A percentile compares a stretch with the other conserved stretches of the same genome.
phyloP scores from a whole-genome alignment of 495 filamentous ascomycete genomes.

The Aspergillus kassunensis region DNA sequence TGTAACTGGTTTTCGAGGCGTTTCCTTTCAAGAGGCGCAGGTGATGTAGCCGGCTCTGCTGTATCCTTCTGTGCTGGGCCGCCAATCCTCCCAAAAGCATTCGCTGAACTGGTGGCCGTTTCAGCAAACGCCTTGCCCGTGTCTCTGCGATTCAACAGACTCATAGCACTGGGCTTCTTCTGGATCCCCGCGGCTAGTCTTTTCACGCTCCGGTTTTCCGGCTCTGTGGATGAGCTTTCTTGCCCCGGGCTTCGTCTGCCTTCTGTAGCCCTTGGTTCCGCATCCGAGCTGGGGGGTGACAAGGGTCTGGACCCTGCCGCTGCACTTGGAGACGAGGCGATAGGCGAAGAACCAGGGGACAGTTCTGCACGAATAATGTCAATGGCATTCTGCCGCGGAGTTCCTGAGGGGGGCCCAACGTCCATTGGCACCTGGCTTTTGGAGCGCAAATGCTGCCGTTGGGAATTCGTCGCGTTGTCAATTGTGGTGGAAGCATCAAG shows the following conservation, averaged over 20 bases:
- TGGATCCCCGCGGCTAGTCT: slow-evolving; percentile 31
- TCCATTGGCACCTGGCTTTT: slow-evolving; percentile 46
- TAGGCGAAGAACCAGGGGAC: slow-evolving; percentile 32
- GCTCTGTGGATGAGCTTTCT: slow-evolving; percentile 38
- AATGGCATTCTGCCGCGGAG: slow-evolving; percentile 19
- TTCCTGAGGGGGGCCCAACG: slow-evolving; percentile 21
- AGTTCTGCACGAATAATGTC: slow-evolving; percentile 25
- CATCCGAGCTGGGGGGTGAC: slow-evolving; percentile 38
- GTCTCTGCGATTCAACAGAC: slow-evolving; percentile 73
- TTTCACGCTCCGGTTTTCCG: slow-evolving; percentile 30
- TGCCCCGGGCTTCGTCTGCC: slow-evolving; percentile 29
- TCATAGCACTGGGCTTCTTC: slow-evolving; percentile 77
- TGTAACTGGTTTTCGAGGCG: slow-evolving; percentile 19
- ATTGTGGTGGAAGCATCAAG: slow-evolving; percentile 90
- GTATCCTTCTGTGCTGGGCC: slow-evolving; percentile 50
- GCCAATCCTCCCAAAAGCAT: slow-evolving; percentile 84
- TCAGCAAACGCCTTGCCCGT: slow-evolving; percentile 76
- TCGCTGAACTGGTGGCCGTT: slow-evolving; percentile 74
- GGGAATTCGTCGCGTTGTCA: slow-evolving; percentile 59
- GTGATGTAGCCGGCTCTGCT: slow-evolving; percentile 26
- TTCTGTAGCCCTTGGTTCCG: slow-evolving; percentile 22
- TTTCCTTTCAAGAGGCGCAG: slow-evolving; percentile 31
- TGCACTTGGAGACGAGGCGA: slow-evolving; percentile 38
- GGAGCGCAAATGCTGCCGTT: slow-evolving; percentile 50
- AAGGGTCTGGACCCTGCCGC: slow-evolving; percentile 34